A percentile compares a stretch with the other conserved stretches of the same genome.
phyloP scores from a whole-genome alignment of 257 asterid genomes.

The Penstemon eatonii region DNA sequence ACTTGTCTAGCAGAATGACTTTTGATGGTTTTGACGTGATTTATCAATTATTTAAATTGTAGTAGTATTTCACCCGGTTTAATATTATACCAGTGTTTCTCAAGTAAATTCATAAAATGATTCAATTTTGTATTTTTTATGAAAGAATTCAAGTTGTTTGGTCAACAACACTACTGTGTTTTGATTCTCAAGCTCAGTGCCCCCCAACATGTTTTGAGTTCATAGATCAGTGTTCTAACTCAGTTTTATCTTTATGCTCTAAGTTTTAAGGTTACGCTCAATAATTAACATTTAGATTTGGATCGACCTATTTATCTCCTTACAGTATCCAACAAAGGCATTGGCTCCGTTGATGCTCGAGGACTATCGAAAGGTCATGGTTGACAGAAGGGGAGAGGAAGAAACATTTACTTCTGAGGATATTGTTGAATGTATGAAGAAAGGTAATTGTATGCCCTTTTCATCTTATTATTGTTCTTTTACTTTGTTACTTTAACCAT shows the following conservation, averaged over 20 bases:
- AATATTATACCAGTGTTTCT: too few relatives aligned
- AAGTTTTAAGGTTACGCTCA: background rate
- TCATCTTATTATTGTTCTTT: background rate
- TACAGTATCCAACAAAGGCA: conserved; percentile 95
- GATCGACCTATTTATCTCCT: background rate
- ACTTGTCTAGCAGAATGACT: background rate
- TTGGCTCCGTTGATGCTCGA: conserved; percentile 86
- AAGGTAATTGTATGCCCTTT: conserved; percentile 44
- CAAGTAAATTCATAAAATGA: background rate
- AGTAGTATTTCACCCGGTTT: background rate
- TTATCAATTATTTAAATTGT: background rate
- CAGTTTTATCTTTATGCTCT: background rate
- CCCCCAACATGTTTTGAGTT: too few relatives aligned
- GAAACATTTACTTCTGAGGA: conserved; percentile 73
- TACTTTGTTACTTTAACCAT: background rate
- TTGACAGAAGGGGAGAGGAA: conserved; percentile 80
- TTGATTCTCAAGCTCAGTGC: background rate
- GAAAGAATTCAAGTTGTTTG: background rate
- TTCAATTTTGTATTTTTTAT: background rate
- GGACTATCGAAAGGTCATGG: conserved; percentile 83
- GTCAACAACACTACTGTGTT: background rate
- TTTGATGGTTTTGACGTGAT: background rate
- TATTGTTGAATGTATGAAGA: conserved; percentile 76
- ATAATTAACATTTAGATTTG: background rate
- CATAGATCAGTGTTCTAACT: background rate